Evolutionary conservation across 768 basidiomycete genomes (phyloP).

Genomic region (Boletus subparvulus): DNA sequence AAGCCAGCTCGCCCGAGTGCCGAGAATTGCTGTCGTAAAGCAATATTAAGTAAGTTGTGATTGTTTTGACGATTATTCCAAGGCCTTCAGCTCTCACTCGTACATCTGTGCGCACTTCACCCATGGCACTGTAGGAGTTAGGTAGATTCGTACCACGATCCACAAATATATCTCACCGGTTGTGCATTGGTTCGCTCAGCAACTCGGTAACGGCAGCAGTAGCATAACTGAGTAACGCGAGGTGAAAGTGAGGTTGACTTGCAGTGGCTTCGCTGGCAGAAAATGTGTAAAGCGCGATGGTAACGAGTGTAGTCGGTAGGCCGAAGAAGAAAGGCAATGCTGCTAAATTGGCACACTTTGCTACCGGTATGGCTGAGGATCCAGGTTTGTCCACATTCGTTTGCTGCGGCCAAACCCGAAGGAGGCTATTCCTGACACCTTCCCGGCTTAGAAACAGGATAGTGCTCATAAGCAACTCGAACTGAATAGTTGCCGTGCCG

Average conservation of each 20-base stretch:
- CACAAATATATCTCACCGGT: constrained; percentile 45
- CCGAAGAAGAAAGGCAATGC: constrained; percentile 71
- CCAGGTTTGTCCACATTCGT: background rate
- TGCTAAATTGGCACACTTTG: constrained; percentile 44
- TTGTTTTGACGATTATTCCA: constrained; percentile 72
- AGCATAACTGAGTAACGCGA: constrained; percentile 69
- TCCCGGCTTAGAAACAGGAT: constrained; percentile 93
- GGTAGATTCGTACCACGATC: background rate
- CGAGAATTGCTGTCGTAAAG: constrained; percentile 42
- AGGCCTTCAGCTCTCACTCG: constrained; percentile 86
- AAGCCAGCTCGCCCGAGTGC: constrained; percentile 46
- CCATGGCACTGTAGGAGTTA: constrained; percentile 57
- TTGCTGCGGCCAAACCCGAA: constrained; percentile 49
- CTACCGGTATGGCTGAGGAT: constrained; percentile 1
- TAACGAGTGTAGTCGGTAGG: constrained; percentile 56
- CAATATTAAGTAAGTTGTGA: constrained; percentile 68
- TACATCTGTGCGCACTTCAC: constrained; percentile 61
- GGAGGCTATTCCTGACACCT: constrained; percentile 82
- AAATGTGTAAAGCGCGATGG: constrained; percentile 52
- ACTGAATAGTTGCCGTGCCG: constrained; percentile 90
- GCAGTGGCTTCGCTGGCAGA: constrained; percentile 54
- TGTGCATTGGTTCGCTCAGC: constrained; percentile 79
- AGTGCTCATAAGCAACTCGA: constrained; percentile 87
- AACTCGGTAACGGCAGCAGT: constrained; percentile 76
- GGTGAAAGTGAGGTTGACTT: constrained; percentile 61